Base-by-base conservation (phyloP, 805 yeast genomes). In the Lachancea mirantina region DNA sequence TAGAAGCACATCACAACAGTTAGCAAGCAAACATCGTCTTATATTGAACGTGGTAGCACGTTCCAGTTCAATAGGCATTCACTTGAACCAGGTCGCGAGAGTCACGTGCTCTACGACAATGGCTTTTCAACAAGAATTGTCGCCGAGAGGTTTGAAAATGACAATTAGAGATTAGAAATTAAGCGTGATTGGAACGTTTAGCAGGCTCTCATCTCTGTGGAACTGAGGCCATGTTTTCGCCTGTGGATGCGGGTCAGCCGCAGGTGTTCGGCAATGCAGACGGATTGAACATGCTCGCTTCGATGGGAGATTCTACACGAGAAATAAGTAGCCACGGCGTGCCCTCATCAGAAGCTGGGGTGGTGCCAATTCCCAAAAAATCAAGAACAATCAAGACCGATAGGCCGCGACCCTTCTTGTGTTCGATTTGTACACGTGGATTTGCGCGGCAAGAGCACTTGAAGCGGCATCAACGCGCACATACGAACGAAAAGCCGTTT, bases 391-490 rank as follows among this genome's bases (percentile, higher is more conserved):
- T 84, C 52, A 84, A 84, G 57, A 84, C 95, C 0, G 94, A 85
- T 50, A 87, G 87, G 54, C 97, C 97, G 9, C 68, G 97, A 38
- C 97, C 97, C 1, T 95, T 84, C 52, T 70, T 84, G 8, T 92
- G 98, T 56, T 59, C 80, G 2, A 80, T 84, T 4, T 92, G 98
- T 55, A 84, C 96, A 1, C 69, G 98, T 39, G 95, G 95, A 2
- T 92, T 92, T 70, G 98, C 96, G 2, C 71, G 98, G 34, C 68
- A 84, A 30, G 98, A 89, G 59, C 98, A 89, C 59, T 68, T 92
- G 50, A 87, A 84, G 57, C 76, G 98, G 37, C 98, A 89, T 53
- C 94, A 87, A 48, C 66, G 96, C 24, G 79, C 94, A 0, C 98
- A 89, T 56, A 89, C 98, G 7, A 84, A 88, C 55, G 96, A 88